phyloP scores from a whole-genome alignment of 2,329 filamentous ascomycete genomes.

The Nemania sp. region DNA sequence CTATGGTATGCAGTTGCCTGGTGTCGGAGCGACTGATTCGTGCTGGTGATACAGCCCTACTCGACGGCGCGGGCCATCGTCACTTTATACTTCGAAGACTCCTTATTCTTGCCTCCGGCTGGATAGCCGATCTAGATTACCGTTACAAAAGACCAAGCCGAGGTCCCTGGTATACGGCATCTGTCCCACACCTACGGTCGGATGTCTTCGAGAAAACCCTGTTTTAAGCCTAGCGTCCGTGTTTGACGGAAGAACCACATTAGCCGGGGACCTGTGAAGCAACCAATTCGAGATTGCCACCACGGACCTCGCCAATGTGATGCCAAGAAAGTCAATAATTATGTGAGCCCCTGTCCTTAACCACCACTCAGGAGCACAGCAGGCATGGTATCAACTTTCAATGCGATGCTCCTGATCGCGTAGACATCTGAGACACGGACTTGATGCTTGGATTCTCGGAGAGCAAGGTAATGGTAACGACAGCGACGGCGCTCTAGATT shows the following conservation, averaged over 20 bases:
- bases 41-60: not conserved
- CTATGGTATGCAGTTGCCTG: not conserved
- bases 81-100: not conserved
- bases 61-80: not conserved
- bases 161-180: conserved; percentile 1
- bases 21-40: not conserved
- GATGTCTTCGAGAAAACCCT: not conserved
- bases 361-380: too few relatives aligned
- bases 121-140: conserved; percentile 2
- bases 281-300: not conserved
- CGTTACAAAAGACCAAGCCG: conserved; percentile 7
- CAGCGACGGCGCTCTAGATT: too few relatives aligned
- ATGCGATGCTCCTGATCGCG: too few relatives aligned
- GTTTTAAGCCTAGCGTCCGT: conserved; percentile 4
- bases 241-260: not conserved
- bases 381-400: too few relatives aligned
- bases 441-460: too few relatives aligned
- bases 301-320: too few relatives aligned
- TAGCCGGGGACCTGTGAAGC: conserved; percentile 8
- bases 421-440: too few relatives aligned
- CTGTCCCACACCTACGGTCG: not conserved
- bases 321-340: too few relatives aligned
- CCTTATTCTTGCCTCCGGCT: not conserved
- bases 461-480: too few relatives aligned
- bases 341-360: too few relatives aligned